phyloP scores from a whole-genome alignment of 2,329 filamentous ascomycete species.

The Teratosphaeria zuluensis region DNA sequence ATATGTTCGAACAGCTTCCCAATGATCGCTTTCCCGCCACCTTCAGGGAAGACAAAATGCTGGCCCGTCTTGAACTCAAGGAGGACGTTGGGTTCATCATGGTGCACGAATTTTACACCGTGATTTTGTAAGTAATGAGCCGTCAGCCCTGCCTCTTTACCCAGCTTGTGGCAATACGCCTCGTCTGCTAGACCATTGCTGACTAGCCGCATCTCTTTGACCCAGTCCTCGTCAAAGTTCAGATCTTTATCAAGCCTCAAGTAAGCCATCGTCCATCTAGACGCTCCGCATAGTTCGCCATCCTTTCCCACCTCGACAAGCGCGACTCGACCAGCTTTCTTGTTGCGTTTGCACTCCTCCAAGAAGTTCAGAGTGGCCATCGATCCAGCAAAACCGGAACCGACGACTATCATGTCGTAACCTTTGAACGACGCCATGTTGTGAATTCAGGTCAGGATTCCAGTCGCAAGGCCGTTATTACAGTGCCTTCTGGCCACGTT shows the following conservation, averaged over 20 bases:
- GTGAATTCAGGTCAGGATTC: not conserved
- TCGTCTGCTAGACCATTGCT: slow-evolving; percentile 31
- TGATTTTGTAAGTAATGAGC: slow-evolving; percentile 29
- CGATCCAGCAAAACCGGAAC: slow-evolving; percentile 32
- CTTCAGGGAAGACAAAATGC: slow-evolving; percentile 33
- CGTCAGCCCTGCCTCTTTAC: slow-evolving; percentile 27
- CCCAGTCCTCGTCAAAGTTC: slow-evolving; percentile 26
- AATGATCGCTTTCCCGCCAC: slow-evolving; percentile 31
- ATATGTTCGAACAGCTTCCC: slow-evolving; percentile 30
- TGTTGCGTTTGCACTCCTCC: slow-evolving; percentile 28
- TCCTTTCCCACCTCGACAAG: slow-evolving; percentile 31
- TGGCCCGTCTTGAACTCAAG: slow-evolving; percentile 33
- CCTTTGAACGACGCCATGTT: slow-evolving; percentile 19
- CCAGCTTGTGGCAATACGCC: slow-evolving; percentile 32
- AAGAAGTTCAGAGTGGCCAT: slow-evolving; percentile 33
- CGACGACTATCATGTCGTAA: slow-evolving; percentile 33
- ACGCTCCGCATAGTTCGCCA: slow-evolving; percentile 32
- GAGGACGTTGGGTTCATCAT: slow-evolving; percentile 32
- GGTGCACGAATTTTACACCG: slow-evolving; percentile 28
- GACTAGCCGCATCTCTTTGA: slow-evolving; percentile 27
- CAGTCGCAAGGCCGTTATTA: not conserved
- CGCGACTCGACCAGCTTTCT: slow-evolving; percentile 29
- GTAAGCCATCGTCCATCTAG: slow-evolving; percentile 26
- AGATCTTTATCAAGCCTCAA: slow-evolving; percentile 31
- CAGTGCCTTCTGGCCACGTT: not conserved